Base-by-base conservation (phyloP, 1,284 basidiomycete species). In the Rhodotorula sp. region DNA sequence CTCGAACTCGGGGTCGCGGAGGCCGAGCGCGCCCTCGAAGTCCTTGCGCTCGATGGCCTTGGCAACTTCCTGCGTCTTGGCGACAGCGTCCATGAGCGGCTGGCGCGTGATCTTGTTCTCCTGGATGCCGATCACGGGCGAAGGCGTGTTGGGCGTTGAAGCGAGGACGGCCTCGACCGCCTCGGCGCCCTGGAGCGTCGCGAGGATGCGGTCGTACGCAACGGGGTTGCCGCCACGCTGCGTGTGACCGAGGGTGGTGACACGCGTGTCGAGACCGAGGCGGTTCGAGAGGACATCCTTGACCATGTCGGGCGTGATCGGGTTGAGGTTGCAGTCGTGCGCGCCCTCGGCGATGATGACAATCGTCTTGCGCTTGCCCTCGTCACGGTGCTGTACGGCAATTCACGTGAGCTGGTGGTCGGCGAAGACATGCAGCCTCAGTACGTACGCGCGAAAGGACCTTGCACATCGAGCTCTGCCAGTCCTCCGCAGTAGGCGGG, bases 341-440 rank as follows among this genome's bases (percentile, higher is more conserved):
- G 96, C 96, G 42, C 96, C 97, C 77, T 99, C 96, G 4, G 97
- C 96, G 52, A 99, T 90, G 75, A 99, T 97, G 72, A 99, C 93
- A 77, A 99, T 97, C 1, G 93, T 97, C 85, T 97, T 98, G 79
- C 96, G 89, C 84, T 99, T 99, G 54, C 97, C 96, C 48, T 91
- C 84, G 74, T 88, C 85, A 73, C 96, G 90, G 82, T 98, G 95
- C 91, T 96, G 77, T 46, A 52, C n/a, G 41, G 52, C 17, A 7
- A 58, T 27, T 45, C 10, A n/a, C 42, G 41, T 8, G 7, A 68
- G 52, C 17, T 34, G 1, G 44, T n/a, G 17, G 2, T 7, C 19
- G 17, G 61, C 56, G 45, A 23, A 14, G 27, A 41, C 7, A 9
- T 1, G 50, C 41, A 48, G 25, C 46, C 44, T 7, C 34, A 16